Evolutionary conservation across 805 yeast genomes (phyloP), one percentile per base, ranked within the genome.

Genomic region (Yarrowia sp.): DNA sequence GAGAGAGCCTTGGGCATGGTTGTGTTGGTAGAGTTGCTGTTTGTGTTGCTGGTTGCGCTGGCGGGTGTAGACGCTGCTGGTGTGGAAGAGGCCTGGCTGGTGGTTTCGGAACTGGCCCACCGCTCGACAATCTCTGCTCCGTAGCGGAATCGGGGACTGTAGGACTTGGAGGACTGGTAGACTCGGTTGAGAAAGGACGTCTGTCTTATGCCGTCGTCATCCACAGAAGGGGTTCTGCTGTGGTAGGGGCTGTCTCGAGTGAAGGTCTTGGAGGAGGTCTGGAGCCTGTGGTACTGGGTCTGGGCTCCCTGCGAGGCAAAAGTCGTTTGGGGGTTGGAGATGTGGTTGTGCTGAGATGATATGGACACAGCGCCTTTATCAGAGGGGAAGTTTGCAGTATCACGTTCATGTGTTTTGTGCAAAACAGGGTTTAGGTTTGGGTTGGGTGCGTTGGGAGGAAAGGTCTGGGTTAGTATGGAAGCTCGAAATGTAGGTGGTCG

Each of bases 51-150:
- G 33, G 19, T 17, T 43, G 47, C 19, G 30, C 30, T 44, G 33
- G 19, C 19, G 17, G 47, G 15, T 2, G 49, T 20, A 15, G 36
- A 14, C 0, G 53, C 6, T 2, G 36, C 8, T 5, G 53, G 4
- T 24, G 33, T 19, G 30, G 30, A 5, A 24, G 30, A 24, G 6
- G 14, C 20, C 30, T 17, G 8, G 14, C 4, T 49, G 15, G 55
- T 33, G 52, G 15, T 15, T 30, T 53, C 42, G 4, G 33, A 55
- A 20, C 20, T n/a, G 53, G 44, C 42, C 67, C 66, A 61, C 46
- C 67, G 58, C 73, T 84, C 87, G 44, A 86, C 84, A 69, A 85
- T 81, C 42, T 83, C 89, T 1, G 88, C 89, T 20, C 87, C 88
- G 75, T 85, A 86, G 73, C 83, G 82, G 73, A 85, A 83, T 12